phyloP scores from a whole-genome alignment of 345 rosid genomes.

The Hevea brasiliensis region DNA sequence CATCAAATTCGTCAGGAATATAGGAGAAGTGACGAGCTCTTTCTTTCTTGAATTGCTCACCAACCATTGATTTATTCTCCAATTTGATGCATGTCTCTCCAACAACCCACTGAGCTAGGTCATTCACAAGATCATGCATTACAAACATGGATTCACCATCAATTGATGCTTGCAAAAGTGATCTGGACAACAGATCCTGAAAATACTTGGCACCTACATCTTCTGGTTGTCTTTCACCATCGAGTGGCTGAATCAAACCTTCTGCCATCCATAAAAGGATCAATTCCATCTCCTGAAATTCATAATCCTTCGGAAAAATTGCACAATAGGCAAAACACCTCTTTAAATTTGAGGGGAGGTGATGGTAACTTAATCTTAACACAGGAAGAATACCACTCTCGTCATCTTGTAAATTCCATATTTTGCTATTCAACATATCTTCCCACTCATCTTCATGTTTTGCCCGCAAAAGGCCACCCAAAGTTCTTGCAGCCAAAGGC shows the following conservation, averaged over 20 bases:
- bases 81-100: slow-evolving; percentile 4
- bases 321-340: slow-evolving; percentile 24
- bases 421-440: too few relatives aligned
- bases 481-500: slow-evolving; percentile 22
- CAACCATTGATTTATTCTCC: neutral
- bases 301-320: slow-evolving; percentile 16
- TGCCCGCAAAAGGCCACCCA: slow-evolving; percentile 21
- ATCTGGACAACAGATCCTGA: slow-evolving; percentile 8
- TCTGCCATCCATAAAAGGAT: slow-evolving; percentile 25
- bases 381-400: too few relatives aligned
- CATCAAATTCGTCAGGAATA: too few relatives aligned
- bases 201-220: slow-evolving; percentile 18
- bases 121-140: slow-evolving; percentile 21
- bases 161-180: slow-evolving; percentile 4
- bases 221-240: neutral
- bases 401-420: too few relatives aligned
- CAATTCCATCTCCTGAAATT: slow-evolving; percentile 16
- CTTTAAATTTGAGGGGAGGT: neutral
- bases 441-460: too few relatives aligned
- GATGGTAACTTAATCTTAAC: too few relatives aligned
- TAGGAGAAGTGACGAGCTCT: too few relatives aligned
- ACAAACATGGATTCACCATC: neutral
- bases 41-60: neutral
- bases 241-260: slow-evolving; percentile 3
- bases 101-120: slow-evolving; percentile 17